Evolutionary conservation across 768 basidiomycete species (phyloP), one percentile per base, ranked within the genome.

Genomic region (Kondoa malvinella): DNA sequence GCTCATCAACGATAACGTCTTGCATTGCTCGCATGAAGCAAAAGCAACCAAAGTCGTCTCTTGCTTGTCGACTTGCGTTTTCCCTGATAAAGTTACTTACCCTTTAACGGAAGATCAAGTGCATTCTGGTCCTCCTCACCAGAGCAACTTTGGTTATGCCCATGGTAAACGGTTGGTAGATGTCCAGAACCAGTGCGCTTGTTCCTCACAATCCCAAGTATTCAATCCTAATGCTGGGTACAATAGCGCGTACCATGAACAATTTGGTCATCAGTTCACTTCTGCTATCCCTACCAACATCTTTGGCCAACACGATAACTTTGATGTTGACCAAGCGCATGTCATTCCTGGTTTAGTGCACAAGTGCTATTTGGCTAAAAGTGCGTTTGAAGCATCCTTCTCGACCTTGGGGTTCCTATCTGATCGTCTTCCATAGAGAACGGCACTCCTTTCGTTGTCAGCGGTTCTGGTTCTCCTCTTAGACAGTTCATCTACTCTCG

Each of bases 401-500:
- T 31, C 59, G 29, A 8, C 12, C 17, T 26, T 65, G 3, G 26
- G 25, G 40, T 14, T 21, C 32, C 4, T 17, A 66, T 3, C 31
- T 34, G 64, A 12, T 17, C 21, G 32, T 2, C 31, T 50, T 29
- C 3, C 15, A 17, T 21, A 60, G 85, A 89, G 80, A 89, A 88
- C 78, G 81, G 81, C 68, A 89, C 88, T 0, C 86, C 88, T 2
- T 92, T 96, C 78, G 80, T 85, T 64, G 88, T 94, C n/a, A 78
- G 85, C 63, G 92, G 92, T 14, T 87, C 89, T 0, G 92, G 92
- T 34, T 89, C 87, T 72, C 92, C 92, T 4, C 82, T 95, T 34
- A 84, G 92, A n/a, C 92, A 96, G 77, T 96, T 96, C 77, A 92
- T 95, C 77, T 96, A 91, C 79, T 95, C 92, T n/a, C 81, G 84